Base-by-base conservation (phyloP, 345 rosid species). In the Lepidium didymum region DNA sequence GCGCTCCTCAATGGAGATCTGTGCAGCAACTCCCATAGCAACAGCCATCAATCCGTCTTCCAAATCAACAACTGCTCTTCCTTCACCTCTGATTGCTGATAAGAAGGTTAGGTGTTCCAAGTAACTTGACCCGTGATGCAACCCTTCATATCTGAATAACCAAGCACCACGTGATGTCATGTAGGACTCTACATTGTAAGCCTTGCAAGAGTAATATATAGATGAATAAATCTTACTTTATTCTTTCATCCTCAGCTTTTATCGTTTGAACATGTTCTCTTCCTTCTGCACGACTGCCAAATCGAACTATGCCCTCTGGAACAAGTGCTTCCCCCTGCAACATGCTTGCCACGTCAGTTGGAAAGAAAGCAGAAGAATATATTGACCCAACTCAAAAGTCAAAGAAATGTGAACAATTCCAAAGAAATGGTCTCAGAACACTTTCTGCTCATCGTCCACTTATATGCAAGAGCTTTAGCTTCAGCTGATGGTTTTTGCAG, bases 11-110 rank as follows among this genome's bases (percentile, higher is more conserved):
- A 93, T 93, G 10, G 98, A 93, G 61, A 83, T 82, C 75, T 93
- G 98, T 23, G 96, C 98, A 51, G 98, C 98, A 73, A 93, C 96
- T 77, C 97, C 98, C 0, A 94, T 91, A 12, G 97, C 97, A 47
- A 94, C 95, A 21, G 99, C 87, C 68, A 94, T 76, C 82, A 94
- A 70, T 50, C 97, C 99, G 55, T 94, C 99, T 44, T 80, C 85
- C 84, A 90, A 74, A 78, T 81, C 89, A 41, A 90, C 92, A 2
- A 85, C 86, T 2, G 90, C 90, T 65, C 79, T 90, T 70, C 78
- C 65, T 10, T 81, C 84, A 18, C 69, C 74, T 72, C 85, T 81
- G 34, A 87, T 57, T 44, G 94, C 88, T 46, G 79, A 77, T 79
- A 87, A 78, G 77, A 93, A 90, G 75, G 69, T 78, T 23, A 90